A percentile compares a stretch with the other conserved stretches of the same genome.
phyloP scores from a whole-genome alignment of 2,329 filamentous ascomycete species.

The Diplodia corticola region DNA sequence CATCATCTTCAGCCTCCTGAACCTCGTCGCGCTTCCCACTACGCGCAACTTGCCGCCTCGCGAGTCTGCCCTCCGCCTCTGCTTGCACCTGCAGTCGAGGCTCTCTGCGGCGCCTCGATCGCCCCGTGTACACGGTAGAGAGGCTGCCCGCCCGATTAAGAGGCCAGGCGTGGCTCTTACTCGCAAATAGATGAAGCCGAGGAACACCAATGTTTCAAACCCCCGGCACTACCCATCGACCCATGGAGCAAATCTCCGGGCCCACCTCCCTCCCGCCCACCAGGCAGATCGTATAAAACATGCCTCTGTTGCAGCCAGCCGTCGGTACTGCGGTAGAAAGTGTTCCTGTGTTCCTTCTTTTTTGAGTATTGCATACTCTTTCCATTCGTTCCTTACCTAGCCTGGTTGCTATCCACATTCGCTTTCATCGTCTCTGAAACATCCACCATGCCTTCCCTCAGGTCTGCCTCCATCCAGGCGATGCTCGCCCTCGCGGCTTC shows the following conservation, averaged over 20 bases:
- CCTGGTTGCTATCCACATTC: constrained; percentile 8
- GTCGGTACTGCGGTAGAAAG: not conserved
- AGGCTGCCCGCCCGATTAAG: constrained; percentile 1
- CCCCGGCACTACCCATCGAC: constrained; percentile 6
- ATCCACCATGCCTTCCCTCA: constrained; percentile 18
- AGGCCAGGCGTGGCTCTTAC: constrained; percentile 1
- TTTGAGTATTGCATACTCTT: constrained; percentile 18
- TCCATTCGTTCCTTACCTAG: constrained; percentile 3
- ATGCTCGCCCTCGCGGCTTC: constrained; percentile 25
- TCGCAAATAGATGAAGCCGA: constrained; percentile 14
- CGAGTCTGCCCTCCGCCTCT: not conserved
- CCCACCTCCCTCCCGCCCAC: not conserved
- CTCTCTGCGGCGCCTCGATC: not conserved
- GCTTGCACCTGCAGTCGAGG: not conserved
- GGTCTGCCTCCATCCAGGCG: constrained; percentile 9
- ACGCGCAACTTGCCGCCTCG: not conserved
- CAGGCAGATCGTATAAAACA: constrained; percentile 7
- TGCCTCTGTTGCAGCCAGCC: not conserved
- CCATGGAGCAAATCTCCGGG: constrained; percentile 17
- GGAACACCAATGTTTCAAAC: constrained; percentile 10
- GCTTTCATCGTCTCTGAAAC: not conserved
- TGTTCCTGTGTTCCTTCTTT: not conserved
- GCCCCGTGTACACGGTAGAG: not conserved
- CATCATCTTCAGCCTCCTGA: constrained; percentile 8
- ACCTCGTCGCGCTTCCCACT: not conserved